These are phyloP conservation scores for Lentinula novae-zelandiae DNA, from an alignment of 1,284 basidiomycete genomes.

Conservation along the genomic window DNA sequence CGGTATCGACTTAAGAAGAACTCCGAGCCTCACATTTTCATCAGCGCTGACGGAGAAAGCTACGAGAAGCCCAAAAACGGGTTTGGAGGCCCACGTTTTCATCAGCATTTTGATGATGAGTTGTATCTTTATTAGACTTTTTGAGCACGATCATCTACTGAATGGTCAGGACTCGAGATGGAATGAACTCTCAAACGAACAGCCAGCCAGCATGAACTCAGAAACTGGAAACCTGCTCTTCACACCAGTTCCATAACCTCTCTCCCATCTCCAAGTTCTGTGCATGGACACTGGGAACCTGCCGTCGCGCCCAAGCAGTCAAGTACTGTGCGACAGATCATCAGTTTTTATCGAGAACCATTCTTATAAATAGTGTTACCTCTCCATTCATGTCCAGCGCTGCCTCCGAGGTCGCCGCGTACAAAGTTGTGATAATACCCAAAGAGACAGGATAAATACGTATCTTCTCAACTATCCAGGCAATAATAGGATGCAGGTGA, in stretches of 20 bases:
- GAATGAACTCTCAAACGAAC: neutral
- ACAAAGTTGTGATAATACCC: slow-evolving; percentile 1
- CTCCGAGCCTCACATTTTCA: no score
- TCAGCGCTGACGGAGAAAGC: no score
- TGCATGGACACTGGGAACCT: slow-evolving; percentile 2
- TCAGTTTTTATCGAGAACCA: neutral
- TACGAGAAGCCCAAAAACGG: no score
- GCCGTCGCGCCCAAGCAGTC: slow-evolving; percentile 5
- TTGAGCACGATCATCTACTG: neutral
- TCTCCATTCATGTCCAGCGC: slow-evolving; percentile 4
- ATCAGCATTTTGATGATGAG: neutral
- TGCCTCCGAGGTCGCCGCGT: slow-evolving; percentile 3
- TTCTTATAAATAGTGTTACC: neutral
- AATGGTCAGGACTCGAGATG: neutral
- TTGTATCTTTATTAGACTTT: neutral
- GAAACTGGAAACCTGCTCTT: neutral
- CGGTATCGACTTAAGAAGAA: no score
- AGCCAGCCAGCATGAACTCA: neutral
- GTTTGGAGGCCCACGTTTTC: neutral
- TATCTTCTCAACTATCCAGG: slow-evolving; percentile 3
- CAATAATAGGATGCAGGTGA: neutral
- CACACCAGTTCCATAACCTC: slow-evolving; percentile 2
- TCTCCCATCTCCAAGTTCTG: neutral
- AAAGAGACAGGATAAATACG: slow-evolving; percentile 1
- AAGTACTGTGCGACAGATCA: neutral